Conservation (phyloP, 345 rosid genomes). For the Excoecaria agallocha region DNA sequence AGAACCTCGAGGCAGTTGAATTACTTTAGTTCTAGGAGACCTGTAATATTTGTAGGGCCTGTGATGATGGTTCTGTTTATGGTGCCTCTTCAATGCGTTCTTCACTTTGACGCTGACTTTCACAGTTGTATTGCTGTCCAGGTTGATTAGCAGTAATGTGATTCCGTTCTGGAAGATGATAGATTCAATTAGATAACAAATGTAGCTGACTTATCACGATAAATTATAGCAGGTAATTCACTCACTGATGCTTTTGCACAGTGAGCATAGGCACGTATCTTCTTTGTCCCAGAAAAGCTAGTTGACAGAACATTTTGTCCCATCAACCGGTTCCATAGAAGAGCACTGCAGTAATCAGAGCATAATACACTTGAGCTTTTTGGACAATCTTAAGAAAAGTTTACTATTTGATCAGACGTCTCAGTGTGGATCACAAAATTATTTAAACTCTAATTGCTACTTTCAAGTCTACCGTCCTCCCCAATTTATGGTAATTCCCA, state of each 20-base stretch:
- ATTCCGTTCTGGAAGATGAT: slow-evolving; percentile 64
- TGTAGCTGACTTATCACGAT: not conserved
- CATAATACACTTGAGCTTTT: slow-evolving; percentile 1
- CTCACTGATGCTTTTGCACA: slow-evolving; percentile 76
- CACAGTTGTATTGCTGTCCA: slow-evolving; percentile 57
- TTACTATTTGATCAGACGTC: not conserved
- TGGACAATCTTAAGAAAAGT: not conserved
- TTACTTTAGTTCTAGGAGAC: slow-evolving; percentile 16
- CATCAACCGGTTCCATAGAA: slow-evolving; percentile 87
- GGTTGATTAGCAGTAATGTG: slow-evolving; percentile 64
- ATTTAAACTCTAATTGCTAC: no score
- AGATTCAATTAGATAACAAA: slow-evolving; percentile 9
- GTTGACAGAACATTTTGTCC: slow-evolving; percentile 67
- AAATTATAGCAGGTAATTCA: not conserved
- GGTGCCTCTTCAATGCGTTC: slow-evolving; percentile 28
- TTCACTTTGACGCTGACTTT: slow-evolving; percentile 42
- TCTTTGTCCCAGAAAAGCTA: slow-evolving; percentile 57
- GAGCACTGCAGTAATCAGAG: slow-evolving; percentile 58
- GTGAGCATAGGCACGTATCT: slow-evolving; percentile 75
- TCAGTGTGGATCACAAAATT: no score
- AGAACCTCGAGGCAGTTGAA: slow-evolving; percentile 23
- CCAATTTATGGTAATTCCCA: no score
- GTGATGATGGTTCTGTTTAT: slow-evolving; percentile 22
- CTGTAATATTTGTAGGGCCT: not conserved
- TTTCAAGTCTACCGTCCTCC: no score